These are phyloP conservation scores for Phytopythium cucurbitacearum DNA, from an alignment of 352 stramenopile genomes.

Conservation along the genomic window DNA sequence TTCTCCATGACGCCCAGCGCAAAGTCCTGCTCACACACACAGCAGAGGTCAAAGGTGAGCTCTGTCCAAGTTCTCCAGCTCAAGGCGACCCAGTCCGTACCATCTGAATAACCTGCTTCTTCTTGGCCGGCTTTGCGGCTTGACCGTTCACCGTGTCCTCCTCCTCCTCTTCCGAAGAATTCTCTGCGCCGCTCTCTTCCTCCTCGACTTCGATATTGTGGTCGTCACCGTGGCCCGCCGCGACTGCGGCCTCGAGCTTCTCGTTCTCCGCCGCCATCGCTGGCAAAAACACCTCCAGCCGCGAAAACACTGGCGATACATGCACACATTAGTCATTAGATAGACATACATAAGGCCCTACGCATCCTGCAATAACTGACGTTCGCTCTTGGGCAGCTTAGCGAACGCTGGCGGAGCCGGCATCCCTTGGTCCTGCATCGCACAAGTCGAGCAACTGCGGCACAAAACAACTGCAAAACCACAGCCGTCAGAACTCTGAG, in stretches of 20 bases:
- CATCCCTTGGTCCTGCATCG: conserved; percentile 3
- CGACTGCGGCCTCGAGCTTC: conserved; percentile 60
- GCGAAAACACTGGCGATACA: conserved; percentile 47
- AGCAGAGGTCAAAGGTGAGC: neutral
- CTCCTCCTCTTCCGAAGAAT: conserved; percentile 12
- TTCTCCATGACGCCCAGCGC: conserved; percentile 67
- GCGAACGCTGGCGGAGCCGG: conserved; percentile 36
- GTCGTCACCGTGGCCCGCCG: conserved; percentile 46
- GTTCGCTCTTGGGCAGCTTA: conserved; percentile 51
- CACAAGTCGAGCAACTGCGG: neutral
- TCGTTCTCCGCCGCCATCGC: conserved; percentile 75
- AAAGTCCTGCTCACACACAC: conserved; percentile 51
- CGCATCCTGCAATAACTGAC: conserved; percentile 21
- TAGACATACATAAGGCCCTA: neutral
- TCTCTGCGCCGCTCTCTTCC: neutral
- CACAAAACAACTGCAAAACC: too few relatives aligned
- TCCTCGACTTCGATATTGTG: conserved; percentile 74
- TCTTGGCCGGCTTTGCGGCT: conserved; percentile 14
- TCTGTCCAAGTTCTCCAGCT: neutral
- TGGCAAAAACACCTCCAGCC: conserved; percentile 68
- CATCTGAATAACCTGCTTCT: conserved; percentile 62
- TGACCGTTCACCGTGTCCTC: conserved; percentile 14
- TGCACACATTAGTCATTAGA: neutral
- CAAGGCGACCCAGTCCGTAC: conserved; percentile 20
- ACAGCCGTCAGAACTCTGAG: neutral